Conservation (phyloP, 176 grass and related monocot genomes). For the Oryza meridionalis region DNA sequence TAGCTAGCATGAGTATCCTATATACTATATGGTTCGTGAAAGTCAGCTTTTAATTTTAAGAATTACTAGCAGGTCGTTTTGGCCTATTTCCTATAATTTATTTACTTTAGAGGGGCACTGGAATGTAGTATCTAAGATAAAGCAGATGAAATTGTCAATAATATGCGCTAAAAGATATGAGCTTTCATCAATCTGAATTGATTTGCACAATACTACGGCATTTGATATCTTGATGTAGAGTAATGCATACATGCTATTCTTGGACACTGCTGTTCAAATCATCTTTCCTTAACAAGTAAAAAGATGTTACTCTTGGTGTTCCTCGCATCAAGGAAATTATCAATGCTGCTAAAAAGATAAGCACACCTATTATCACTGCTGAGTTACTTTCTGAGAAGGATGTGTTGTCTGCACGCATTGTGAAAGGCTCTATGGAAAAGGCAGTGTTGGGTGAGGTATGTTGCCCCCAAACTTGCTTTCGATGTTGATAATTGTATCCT, state of each 20-base stretch:
- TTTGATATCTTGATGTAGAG: slow-evolving; percentile 11
- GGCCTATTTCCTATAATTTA: slow-evolving; percentile 14
- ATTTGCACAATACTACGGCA: slow-evolving; percentile 6
- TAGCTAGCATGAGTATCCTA: slow-evolving; percentile 99
- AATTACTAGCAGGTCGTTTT: neutral
- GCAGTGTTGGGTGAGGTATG: slow-evolving; percentile 73
- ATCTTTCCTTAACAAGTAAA: slow-evolving; percentile 55
- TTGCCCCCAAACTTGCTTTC: neutral
- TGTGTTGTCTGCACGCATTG: slow-evolving; percentile 58
- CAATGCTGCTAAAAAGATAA: slow-evolving; percentile 94
- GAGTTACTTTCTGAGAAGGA: slow-evolving; percentile 56
- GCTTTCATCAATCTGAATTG: neutral
- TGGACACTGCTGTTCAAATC: slow-evolving; percentile 12
- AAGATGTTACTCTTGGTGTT: slow-evolving; percentile 95
- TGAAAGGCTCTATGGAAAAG: slow-evolving; percentile 86
- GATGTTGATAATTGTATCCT: neutral
- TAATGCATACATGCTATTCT: neutral
- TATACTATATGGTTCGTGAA: slow-evolving; percentile 36
- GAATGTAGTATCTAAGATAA: slow-evolving; percentile 2
- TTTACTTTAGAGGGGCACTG: neutral
- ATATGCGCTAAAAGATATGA: neutral
- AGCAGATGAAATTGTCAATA: slow-evolving; percentile 26
- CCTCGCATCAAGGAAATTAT: slow-evolving; percentile 99
- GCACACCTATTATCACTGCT: slow-evolving; percentile 78
- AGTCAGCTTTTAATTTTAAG: neutral